Evolutionary conservation across 1,284 basidiomycete genomes (phyloP).

Genomic region (Cystobasidium pallidum): DNA sequence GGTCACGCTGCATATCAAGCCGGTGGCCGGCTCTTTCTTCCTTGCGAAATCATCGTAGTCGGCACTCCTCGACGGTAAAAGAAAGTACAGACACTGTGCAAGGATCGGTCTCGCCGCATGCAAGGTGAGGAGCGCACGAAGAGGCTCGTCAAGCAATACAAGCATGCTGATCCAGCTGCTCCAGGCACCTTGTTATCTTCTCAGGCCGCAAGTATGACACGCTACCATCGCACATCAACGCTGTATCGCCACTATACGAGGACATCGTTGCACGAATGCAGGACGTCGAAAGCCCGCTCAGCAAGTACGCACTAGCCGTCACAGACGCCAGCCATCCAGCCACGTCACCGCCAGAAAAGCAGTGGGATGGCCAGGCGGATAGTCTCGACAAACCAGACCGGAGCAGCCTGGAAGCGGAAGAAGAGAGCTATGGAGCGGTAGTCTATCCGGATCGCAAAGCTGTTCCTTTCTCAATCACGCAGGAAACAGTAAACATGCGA

Average conservation of each 20-base stretch:
- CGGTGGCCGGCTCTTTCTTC: neutral
- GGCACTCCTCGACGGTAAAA: neutral
- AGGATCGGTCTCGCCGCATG: conserved; percentile 23
- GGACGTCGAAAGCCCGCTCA: conserved; percentile 8
- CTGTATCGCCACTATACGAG: conserved; percentile 44
- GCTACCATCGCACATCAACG: conserved; percentile 48
- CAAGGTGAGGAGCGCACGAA: conserved; percentile 6
- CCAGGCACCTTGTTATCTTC: conserved; percentile 39
- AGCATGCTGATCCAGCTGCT: no score
- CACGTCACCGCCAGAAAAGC: conserved; percentile 1
- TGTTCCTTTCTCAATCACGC: conserved; percentile 24
- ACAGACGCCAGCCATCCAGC: conserved; percentile 20
- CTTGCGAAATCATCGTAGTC: neutral
- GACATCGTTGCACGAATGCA: conserved; percentile 38
- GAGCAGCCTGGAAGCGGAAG: neutral
- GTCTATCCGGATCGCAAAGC: conserved; percentile 34
- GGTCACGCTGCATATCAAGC: conserved; percentile 4
- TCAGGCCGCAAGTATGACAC: conserved; percentile 31
- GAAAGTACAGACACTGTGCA: conserved; percentile 18
- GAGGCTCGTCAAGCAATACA: neutral
- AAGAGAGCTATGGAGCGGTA: conserved; percentile 35
- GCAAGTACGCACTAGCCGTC: conserved; percentile 27
- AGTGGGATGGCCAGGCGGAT: conserved; percentile 16
- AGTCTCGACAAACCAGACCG: conserved; percentile 19
- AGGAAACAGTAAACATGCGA: neutral